Evolutionary conservation across 2,329 filamentous ascomycete genomes (phyloP), one percentile per base, ranked within the genome.

Genomic region (Eurotiales sp.): DNA sequence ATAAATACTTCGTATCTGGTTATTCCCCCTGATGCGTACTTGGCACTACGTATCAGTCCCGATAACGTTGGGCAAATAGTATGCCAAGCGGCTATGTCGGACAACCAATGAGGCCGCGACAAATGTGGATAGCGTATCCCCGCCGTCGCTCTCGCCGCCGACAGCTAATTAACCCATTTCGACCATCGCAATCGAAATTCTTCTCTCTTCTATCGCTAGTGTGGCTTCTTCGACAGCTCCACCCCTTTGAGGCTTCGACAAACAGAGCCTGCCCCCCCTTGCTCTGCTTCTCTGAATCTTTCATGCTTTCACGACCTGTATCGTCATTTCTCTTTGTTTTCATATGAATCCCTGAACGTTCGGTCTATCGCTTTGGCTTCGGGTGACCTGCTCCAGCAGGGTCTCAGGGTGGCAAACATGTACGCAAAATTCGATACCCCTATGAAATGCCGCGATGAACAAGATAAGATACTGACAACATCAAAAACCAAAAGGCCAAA

Each of bases 401-500:
- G 34, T 37, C 48, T 40, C 36, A 46, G 43, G 23, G 46, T 55
- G 46, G 52, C 55, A 56, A n/a, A 56, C 27, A 50, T 52, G 49
- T 55, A 55, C 41, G 53, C 40, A 40, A 12, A 36, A 10, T n/a
- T 34, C n/a, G 29, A 22, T 32, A 19, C 40, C 10, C 8, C 25
- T 25, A 27, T 15, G 22, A 21, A 32, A 15, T 15, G 23, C 19
- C 34, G 19, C 39, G 14, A 44, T 22, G 30, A 42, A 46, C 23
- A 22, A 11, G 14, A 8, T 43, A 22, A 11, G 14, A 8, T 43
- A 34, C 53, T 57, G 46, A 56, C 50, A 46, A 48, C 36, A 41
- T 43, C 40, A 3, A 41, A 27, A n/a, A n/a, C n/a, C n/a, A n/a
- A 53, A 45, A 87, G 87, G 85, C 79, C 86, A 74, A 84, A 85